Base-by-base conservation (phyloP, 257 asterid genomes). In the Solanum medicagineum region DNA sequence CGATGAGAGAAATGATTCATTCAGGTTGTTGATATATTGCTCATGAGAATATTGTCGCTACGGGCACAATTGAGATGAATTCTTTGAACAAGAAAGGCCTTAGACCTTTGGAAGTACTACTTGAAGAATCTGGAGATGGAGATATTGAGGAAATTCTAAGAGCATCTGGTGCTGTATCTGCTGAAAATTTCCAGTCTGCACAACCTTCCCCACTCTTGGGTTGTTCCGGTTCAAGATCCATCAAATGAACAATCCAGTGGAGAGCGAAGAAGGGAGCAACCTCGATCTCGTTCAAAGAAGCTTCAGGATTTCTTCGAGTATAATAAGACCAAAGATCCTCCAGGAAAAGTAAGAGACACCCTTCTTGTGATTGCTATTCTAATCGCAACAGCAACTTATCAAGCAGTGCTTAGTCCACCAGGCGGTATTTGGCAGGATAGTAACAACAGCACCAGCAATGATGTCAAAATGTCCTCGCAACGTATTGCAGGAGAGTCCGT, bases 381-480 rank as follows among this genome's bases (percentile, higher is more conserved):
- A 9, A 92, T 90, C 7, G 91, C 86, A 14, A 90, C 94, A 4
- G 87, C 91, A 13, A 92, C 96, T 1, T 94, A 91, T 68, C 93
- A 90, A 84, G 91, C 92, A 0, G 91, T 90, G 45, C 90, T 93
- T 15, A 92, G 88, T 77, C 96, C 95, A 29, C 95, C 95, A 0
- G 93, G 94, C 0, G 95, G 96, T 10, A 88, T 91, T 9, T 91
- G 96, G 94, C 91, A 92, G 69, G 96, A 92, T 1, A 88, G 85
- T 63, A 42, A 24, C 29, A 29, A 80, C 13, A 45, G 12, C 66
- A 65, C 22, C 59, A 24, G 32, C 1, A 79, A 47, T 8, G 26
- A 65, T 8, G 40, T 66, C 47, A 51, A 56, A n/a, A 45, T 14
- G 53, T 7, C 59, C 22, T 32, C 8, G 32, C 57, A 0, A 45